Base-by-base conservation (phyloP, 345 rosid genomes). In the Anastatica hierochuntica region DNA sequence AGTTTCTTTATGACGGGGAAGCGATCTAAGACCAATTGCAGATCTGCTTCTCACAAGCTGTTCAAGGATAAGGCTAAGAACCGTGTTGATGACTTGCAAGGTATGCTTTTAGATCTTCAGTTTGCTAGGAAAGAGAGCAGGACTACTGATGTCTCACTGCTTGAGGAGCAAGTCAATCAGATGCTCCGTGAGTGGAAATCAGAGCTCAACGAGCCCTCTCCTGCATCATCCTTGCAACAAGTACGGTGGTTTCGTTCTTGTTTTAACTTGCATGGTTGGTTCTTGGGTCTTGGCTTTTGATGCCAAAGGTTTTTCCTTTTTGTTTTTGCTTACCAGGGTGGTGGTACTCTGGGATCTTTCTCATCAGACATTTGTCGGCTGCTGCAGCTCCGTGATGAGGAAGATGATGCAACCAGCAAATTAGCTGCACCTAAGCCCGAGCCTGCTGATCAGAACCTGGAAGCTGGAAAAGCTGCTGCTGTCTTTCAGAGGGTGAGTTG, bases 111-210 rank as follows among this genome's bases (percentile, higher is more conserved):
- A 69, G 90, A 94, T 74, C 89, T 94, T 63, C 99, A 94, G 56
- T 81, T 76, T 69, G 97, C 99, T 0, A 77, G 94, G 72, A 94
- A 85, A 70, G 95, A 85, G 65, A 79, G 92, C 59, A 89, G 99
- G 14, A n/a, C 7, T 6, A 17, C 68, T 31, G 95, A 94, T 68
- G 97, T 66, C 1, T 66, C 75, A 1, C 76, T 94, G 31, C 94
- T 94, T 5, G 99, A 85, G 75, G 99, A 94, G 75, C 99, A 85
- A 71, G 95, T 88, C 9, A 96, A 94, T 68, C 99, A 94, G 85
- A 94, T 88, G 99, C 97, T 94, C 14, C 84, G 97, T 6, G 99
- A 94, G 49, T 94, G 99, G 99, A 94, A 88, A 69, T 57, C 97
- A 0, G 99, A 94, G 76, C 99, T 94, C 65, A 85, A 94, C 27